Percentiles rank a stretch among this genome's conserved stretches.
phyloP scores from a whole-genome alignment of 257 asterid genomes.

The Solanum corneliomulleri region DNA sequence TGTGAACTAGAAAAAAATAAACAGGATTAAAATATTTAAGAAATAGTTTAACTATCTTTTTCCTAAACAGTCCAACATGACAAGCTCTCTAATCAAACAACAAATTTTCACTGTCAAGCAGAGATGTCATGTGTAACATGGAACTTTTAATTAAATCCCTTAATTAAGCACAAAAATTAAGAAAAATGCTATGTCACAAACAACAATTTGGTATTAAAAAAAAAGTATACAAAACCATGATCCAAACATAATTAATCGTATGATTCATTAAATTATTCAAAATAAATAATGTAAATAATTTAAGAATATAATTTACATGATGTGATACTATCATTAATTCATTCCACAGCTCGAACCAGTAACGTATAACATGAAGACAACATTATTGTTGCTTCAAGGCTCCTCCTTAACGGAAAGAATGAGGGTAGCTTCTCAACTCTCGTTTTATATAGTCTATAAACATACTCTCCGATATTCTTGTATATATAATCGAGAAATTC shows the following conservation, averaged over 20 bases:
- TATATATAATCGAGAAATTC: not conserved
- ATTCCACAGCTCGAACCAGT: not conserved
- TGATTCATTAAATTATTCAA: constrained; percentile 1
- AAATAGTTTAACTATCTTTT: not conserved
- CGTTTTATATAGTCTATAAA: not conserved
- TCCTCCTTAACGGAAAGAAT: not conserved
- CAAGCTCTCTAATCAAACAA: not conserved
- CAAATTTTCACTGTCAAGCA: not conserved
- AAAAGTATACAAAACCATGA: not conserved
- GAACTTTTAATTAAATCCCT: not conserved
- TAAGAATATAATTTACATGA: constrained; percentile 2
- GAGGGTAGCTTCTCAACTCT: not conserved
- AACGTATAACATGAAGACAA: not conserved
- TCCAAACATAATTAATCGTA: constrained; percentile 11
- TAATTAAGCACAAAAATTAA: not conserved
- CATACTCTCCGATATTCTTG: not conserved
- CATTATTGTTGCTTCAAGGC: not conserved
- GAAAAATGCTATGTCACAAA: not conserved
- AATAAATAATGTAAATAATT: not conserved
- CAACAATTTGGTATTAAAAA: not conserved
- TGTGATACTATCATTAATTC: not conserved
- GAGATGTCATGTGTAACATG: not conserved
- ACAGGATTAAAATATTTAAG: not conserved
- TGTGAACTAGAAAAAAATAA: not conserved
- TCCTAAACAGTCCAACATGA: not conserved